Evolutionary conservation across 2,329 filamentous ascomycete species (phyloP).

Genomic region (Fusarium burgessii): DNA sequence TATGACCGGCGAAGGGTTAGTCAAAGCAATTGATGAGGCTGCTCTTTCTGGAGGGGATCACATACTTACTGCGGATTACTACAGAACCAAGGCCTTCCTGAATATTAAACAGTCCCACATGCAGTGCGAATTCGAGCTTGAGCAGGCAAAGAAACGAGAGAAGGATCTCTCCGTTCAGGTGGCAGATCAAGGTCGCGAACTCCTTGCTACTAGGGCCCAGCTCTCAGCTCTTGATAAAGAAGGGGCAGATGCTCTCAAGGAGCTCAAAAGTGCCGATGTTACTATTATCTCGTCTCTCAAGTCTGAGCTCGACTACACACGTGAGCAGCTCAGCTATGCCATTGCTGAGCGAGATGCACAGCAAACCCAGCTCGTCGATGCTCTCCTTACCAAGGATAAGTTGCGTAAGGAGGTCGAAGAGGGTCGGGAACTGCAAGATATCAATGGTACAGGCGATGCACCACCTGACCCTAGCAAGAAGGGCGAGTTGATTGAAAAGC

Average conservation of each 20-base stretch:
- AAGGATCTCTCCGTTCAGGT: conserved; percentile 61
- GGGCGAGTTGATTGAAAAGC: conserved; percentile 68
- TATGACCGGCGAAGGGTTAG: conserved; percentile 68
- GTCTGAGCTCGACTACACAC: conserved; percentile 67
- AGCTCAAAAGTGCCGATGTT: conserved; percentile 70
- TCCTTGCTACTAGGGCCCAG: conserved; percentile 65
- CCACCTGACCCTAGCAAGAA: conserved; percentile 55
- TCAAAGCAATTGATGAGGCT: conserved; percentile 53
- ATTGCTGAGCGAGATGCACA: conserved; percentile 67
- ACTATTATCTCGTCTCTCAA: conserved; percentile 69
- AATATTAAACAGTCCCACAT: conserved; percentile 63
- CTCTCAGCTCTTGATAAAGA: conserved; percentile 67
- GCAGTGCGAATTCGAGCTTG: conserved; percentile 61
- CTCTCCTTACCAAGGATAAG: conserved; percentile 70
- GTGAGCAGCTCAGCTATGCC: conserved; percentile 62
- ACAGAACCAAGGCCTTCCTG: conserved; percentile 65
- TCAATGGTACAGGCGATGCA: conserved; percentile 50
- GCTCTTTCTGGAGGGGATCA: conserved; percentile 40
- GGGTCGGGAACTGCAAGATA: conserved; percentile 57
- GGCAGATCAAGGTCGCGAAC: conserved; percentile 66
- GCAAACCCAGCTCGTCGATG: conserved; percentile 70
- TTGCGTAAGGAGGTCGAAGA: conserved; percentile 67
- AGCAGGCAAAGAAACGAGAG: conserved; percentile 57
- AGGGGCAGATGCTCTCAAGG: conserved; percentile 65
- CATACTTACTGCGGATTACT: conserved; percentile 60